A percentile compares a stretch with the other conserved stretches of the same genome.
Evolutionary conservation across 1,284 basidiomycete species (phyloP).

Genomic region (Apiotrichum gamsii): DNA sequence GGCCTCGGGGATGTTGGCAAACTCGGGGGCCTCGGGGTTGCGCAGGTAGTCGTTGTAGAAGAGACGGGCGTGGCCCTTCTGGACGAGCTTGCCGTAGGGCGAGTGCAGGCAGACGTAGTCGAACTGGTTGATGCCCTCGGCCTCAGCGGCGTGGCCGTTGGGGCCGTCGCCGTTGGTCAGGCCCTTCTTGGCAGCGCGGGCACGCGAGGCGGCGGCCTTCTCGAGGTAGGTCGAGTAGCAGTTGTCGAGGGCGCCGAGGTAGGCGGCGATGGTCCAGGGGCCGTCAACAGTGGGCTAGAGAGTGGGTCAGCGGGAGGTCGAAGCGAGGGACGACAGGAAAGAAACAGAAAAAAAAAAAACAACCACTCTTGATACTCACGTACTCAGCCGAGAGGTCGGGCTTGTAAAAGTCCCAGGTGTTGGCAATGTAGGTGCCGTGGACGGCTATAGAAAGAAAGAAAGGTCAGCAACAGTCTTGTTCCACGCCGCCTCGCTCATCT

Average conservation of each 20-base stretch:
- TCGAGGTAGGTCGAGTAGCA: conserved; percentile 81
- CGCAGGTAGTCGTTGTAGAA: conserved; percentile 70
- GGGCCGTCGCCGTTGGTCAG: conserved; percentile 33
- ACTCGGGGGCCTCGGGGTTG: conserved; percentile 66
- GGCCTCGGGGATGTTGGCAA: conserved; percentile 65
- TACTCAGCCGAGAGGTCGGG: conserved; percentile 62
- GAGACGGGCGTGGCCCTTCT: conserved; percentile 93
- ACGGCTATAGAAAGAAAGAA: conserved; percentile 58
- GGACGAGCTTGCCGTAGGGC: conserved; percentile 96
- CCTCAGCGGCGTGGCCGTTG: conserved; percentile 27
- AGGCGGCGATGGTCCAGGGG: conserved; percentile 90
- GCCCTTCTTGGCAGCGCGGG: conserved; percentile 43
- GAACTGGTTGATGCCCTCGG: conserved; percentile 63
- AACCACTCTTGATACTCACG: conserved; percentile 29
- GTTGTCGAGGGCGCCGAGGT: conserved; percentile 87
- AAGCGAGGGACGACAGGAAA: conserved; percentile 14
- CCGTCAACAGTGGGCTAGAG: conserved; percentile 88
- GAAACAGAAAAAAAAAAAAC: no score
- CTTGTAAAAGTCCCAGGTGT: conserved; percentile 98
- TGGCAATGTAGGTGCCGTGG: conserved; percentile 95
- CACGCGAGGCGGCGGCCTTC: conserved; percentile 62
- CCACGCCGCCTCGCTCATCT: background rate
- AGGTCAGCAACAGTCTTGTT: conserved; percentile 1
- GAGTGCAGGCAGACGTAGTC: conserved; percentile 90
- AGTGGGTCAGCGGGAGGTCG: conserved; percentile 10